Evolutionary conservation across 345 rosid species (phyloP), one percentile per base, ranked within the genome.

Genomic region (Populus pruinosa): DNA sequence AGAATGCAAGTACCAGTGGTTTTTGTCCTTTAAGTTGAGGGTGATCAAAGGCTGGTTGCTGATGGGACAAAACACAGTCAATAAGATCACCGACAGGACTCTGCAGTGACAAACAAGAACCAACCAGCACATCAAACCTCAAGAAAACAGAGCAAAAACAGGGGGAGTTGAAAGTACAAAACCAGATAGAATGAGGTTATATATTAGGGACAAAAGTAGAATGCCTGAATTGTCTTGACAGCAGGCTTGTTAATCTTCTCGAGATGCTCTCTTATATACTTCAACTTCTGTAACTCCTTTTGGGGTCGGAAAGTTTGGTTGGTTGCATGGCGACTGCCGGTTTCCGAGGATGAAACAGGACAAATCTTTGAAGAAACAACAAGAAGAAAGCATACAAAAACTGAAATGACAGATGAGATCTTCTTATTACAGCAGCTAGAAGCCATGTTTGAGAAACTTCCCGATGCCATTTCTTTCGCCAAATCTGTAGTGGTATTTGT

Each of bases 1-100:
- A 41, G 38, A 25, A 74, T 31, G 31, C 33, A 67, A 14, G 21
- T 88, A 93, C 99, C 93, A 88, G 56, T 64, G 97, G 97, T 41
- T 70, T 87, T 33, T 88, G 87, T 29, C 98, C 98, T 59, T 81
- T 85, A 75, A 96, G 77, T 64, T 80, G 77, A 44, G 96, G 94
- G 84, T 94, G 97, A 86, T 96, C 99, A 12, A 94, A 96, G 73
- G 98, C 99, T 10, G 90, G 97, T 75, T 96, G 99, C 17, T 85
- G 87, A 84, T 94, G 95, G 79, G 91, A 76, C 63, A 82, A 63
- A 39, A 96, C 92, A 79, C 99, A 96, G 69, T 91, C 99, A 83
- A 96, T 88, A 18, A 77, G 53, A 87, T 96, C 99, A 67, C 98
- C 97, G 77, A 91, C 93, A 38, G 94, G 89, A 77, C 95, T 96